A percentile compares a stretch with the other conserved stretches of the same genome.
These are phyloP conservation scores for Anaeramoeba flamelloides DNA, from an alignment of 78 protist genomes.

Conservation along the genomic window DNA sequence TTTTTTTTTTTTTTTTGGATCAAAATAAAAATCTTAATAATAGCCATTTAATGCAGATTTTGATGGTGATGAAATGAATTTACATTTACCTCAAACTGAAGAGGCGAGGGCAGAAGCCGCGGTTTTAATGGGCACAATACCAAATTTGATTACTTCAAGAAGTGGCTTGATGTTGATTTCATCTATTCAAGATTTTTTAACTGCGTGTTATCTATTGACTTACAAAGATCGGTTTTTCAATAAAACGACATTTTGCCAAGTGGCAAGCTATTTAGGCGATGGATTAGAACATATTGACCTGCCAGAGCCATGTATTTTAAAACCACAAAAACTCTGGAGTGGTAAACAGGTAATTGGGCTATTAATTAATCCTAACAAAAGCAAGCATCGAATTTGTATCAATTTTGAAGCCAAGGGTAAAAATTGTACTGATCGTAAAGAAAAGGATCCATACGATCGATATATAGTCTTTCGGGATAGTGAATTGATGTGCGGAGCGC, in stretches of 20 bases:
- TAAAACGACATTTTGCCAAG: slow-evolving; percentile 35
- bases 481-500: slow-evolving; percentile 66
- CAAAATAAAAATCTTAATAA: too few species aligned
- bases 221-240: slow-evolving; percentile 61
- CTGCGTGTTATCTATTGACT: slow-evolving; percentile 69
- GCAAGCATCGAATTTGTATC: neutral
- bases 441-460: neutral
- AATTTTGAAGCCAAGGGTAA: slow-evolving; percentile 38
- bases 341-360: slow-evolving; percentile 83
- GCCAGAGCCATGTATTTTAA: slow-evolving; percentile 66
- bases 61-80: slow-evolving; percentile 98
- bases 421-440: neutral
- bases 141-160: slow-evolving; percentile 88
- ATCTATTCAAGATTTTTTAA: slow-evolving; percentile 81
- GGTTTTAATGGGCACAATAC: neutral
- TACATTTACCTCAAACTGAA: slow-evolving; percentile 77
- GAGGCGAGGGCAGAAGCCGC: slow-evolving; percentile 17
- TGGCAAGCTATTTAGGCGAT: slow-evolving; percentile 22
- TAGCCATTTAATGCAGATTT: slow-evolving; percentile 98
- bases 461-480: slow-evolving; percentile 40
- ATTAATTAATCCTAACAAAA: slow-evolving; percentile 31
- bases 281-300: slow-evolving; percentile 36
- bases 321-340: slow-evolving; percentile 36
- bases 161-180: slow-evolving; percentile 87
- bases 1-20: too few species aligned